Percentiles rank a stretch among this genome's conserved stretches.
These are phyloP conservation scores for Colletotrichum musicola DNA, from an alignment of 2,329 filamentous ascomycete species.

Conservation along the genomic window DNA sequence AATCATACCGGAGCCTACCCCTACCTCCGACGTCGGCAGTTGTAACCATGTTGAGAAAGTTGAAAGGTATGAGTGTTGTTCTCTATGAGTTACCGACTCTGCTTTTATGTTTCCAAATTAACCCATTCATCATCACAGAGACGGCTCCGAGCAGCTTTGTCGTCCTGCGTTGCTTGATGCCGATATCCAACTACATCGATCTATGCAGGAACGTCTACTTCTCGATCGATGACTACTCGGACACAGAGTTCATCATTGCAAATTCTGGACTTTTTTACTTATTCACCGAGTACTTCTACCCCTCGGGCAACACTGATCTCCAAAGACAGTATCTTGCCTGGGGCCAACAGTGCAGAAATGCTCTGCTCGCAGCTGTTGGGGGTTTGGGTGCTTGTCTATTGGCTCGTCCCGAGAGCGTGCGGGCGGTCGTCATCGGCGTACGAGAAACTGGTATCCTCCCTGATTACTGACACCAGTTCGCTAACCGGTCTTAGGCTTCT, in stretches of 20 bases:
- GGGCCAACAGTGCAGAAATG: conserved; percentile 6
- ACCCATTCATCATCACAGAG: neutral
- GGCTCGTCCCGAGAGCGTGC: neutral
- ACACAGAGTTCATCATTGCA: conserved; percentile 63
- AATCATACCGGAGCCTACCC: conserved; percentile 2
- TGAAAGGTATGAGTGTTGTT: neutral
- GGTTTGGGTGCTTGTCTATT: neutral
- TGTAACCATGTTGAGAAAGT: neutral
- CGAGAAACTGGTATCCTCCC: too few relatives aligned
- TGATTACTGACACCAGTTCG: neutral
- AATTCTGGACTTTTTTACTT: conserved; percentile 63
- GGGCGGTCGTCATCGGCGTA: conserved; percentile 14
- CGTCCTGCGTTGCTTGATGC: conserved; percentile 10
- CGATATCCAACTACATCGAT: conserved; percentile 60
- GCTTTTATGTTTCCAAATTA: neutral
- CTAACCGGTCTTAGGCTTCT: neutral
- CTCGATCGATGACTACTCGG: conserved; percentile 61
- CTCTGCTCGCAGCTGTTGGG: neutral
- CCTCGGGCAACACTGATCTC: neutral
- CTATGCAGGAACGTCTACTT: conserved; percentile 65
- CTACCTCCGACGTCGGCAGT: conserved; percentile 14
- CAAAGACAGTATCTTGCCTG: neutral
- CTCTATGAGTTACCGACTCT: neutral
- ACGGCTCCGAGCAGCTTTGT: neutral
- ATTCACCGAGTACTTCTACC: conserved; percentile 53